Evolutionary conservation across 2,329 filamentous ascomycete genomes (phyloP).

Genomic region (Diplodia corticola): DNA sequence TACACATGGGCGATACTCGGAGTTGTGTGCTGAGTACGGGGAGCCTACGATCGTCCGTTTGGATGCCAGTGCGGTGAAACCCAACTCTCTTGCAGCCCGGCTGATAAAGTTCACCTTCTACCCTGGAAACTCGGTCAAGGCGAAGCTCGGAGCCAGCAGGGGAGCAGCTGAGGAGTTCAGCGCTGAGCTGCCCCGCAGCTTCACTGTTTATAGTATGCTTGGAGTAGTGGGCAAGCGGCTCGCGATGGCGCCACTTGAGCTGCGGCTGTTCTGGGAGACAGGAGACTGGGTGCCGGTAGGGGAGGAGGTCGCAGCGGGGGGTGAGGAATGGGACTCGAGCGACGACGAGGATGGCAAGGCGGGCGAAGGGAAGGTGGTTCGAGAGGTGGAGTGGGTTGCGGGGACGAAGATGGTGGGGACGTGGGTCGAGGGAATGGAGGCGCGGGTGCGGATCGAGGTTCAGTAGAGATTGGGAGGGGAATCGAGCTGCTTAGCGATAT

Average conservation of each 20-base stretch:
- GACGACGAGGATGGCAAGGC: constrained; percentile 43
- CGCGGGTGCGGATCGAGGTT: constrained; percentile 68
- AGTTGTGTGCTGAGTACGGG: constrained; percentile 75
- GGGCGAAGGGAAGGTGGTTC: constrained; percentile 53
- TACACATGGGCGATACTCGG: constrained; percentile 69
- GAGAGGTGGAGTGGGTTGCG: constrained; percentile 77
- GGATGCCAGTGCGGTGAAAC: constrained; percentile 55
- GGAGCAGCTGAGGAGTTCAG: constrained; percentile 30
- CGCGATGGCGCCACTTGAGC: constrained; percentile 59
- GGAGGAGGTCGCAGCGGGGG: constrained; percentile 59
- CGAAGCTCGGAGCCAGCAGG: constrained; percentile 24
- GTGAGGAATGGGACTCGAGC: constrained; percentile 48
- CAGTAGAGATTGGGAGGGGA: background rate
- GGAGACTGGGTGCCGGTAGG: constrained; percentile 83
- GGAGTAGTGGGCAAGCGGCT: constrained; percentile 75
- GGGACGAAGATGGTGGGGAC: constrained; percentile 81
- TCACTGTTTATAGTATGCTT: constrained; percentile 79
- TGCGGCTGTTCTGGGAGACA: constrained; percentile 81
- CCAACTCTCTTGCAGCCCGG: constrained; percentile 78
- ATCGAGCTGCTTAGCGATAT: constrained; percentile 14
- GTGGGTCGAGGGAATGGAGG: constrained; percentile 73
- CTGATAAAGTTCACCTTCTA: constrained; percentile 65
- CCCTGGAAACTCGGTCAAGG: constrained; percentile 41
- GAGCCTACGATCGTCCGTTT: constrained; percentile 62
- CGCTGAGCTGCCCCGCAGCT: constrained; percentile 67